Percentiles rank a stretch among this genome's conserved stretches.
phyloP scores from a whole-genome alignment of 2,329 filamentous ascomycete species.

The Cercospora nicotianae region DNA sequence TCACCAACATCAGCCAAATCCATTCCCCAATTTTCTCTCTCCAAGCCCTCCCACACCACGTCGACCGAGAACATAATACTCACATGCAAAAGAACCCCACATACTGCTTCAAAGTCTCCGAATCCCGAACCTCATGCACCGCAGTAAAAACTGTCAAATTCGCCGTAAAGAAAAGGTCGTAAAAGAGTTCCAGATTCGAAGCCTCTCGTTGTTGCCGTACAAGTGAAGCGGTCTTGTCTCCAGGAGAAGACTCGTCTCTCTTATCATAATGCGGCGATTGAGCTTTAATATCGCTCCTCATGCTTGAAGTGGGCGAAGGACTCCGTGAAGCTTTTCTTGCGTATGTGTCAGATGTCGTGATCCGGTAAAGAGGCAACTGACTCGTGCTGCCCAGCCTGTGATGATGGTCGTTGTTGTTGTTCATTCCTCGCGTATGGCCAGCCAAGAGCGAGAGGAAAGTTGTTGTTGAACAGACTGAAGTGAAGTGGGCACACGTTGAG shows the following conservation, averaged over 20 bases:
- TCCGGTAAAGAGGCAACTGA: neutral
- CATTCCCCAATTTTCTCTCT: neutral
- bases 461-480: neutral
- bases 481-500: neutral
- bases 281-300: neutral
- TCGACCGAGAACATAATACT: neutral
- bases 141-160: conserved; percentile 64
- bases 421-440: neutral
- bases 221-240: neutral
- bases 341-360: neutral
- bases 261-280: neutral
- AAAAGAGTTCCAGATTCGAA: conserved; percentile 59
- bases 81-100: conserved; percentile 56
- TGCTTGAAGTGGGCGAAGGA: neutral
- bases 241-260: neutral
- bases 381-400: neutral
- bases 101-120: conserved; percentile 45
- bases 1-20: neutral
- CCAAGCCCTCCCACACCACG: neutral
- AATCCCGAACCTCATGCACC: conserved; percentile 56
- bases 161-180: conserved; percentile 63
- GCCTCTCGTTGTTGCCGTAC: conserved; percentile 46
- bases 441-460: neutral
- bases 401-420: neutral
- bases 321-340: neutral